Evolutionary conservation across 306 rosid species (phyloP), one percentile per base, ranked within the genome.

Genomic region (Pyrus communis): DNA sequence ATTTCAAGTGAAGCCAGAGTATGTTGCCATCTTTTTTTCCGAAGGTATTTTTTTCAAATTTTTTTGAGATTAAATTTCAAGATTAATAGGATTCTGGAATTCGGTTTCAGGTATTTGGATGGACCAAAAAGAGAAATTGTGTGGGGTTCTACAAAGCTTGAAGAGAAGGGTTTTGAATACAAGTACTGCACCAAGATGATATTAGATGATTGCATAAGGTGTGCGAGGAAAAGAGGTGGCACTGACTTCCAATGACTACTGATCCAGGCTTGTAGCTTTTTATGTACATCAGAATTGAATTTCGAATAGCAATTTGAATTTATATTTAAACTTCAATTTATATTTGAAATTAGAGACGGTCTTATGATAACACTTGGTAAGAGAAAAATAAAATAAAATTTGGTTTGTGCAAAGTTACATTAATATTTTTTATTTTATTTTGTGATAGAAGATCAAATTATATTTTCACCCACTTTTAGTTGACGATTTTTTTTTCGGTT

Each of bases 141-240:
- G 27, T 85, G 83, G 91, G 63, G 70, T 11, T 82, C 87, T 18
- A 78, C 78, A 11, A 89, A 82, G 82, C 86, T 89, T 9, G 19
- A 0, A 2, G 84, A 82, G 23, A 64, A 80, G 76, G 91, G 90
- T 7, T 89, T 86, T 79, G 82, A 42, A 2, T 89, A 69, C 70
- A 90, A 85, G 46, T 59, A 78, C 70, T 88, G 81, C 22, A 18
- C 55, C 22, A 79, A 87, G 66, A 80, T 62, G 84, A 76, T 88
- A 80, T 74, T 90, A 46, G 89, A 86, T 71, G 88, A 82, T 54
- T 67, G 75, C 65, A 49, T 88, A 35, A 69, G 12, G 21, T 80
- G 78, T n/a, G 89, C 87, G n/a, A 84, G 49, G 78, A 86, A 74
- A 45, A 17, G 57, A 35, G 78, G 86, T 22, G 49, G 72, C 66